phyloP scores from a whole-genome alignment of 1,284 basidiomycete genomes.

The Pseudozyma hubeiensis region DNA sequence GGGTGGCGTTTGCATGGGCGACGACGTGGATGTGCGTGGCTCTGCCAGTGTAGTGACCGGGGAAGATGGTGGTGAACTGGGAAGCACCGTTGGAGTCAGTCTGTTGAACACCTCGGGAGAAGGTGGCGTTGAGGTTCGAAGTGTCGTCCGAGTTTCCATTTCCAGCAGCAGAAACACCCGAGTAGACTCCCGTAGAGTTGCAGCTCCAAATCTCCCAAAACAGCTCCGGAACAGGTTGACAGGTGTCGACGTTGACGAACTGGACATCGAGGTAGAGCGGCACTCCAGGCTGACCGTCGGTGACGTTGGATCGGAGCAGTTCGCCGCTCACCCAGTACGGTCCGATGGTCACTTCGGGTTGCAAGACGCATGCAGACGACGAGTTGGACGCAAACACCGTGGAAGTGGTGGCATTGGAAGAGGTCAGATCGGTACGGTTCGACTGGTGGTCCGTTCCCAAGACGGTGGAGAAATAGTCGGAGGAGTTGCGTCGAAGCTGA shows the following conservation, averaged over 20 bases:
- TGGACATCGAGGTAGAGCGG: background rate
- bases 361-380: slow-evolving; percentile 1
- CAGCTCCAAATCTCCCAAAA: slow-evolving; percentile 11
- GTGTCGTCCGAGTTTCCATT: slow-evolving; percentile 6
- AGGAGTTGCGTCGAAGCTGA: background rate
- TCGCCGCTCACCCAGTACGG: slow-evolving; percentile 14
- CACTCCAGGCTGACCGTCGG: slow-evolving; percentile 7
- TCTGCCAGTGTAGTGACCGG: slow-evolving; percentile 11
- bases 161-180: slow-evolving; percentile 5
- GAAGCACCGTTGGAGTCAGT: slow-evolving; percentile 6
- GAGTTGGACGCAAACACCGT: background rate
- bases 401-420: background rate
- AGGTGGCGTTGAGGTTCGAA: slow-evolving; percentile 6
- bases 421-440: background rate
- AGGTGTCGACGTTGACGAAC: slow-evolving; percentile 11
- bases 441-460: background rate
- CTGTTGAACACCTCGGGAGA: slow-evolving; percentile 1
- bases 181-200: slow-evolving; percentile 13
- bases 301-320: slow-evolving; percentile 2
- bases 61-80: slow-evolving; percentile 5
- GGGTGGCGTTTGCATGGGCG: slow-evolving; percentile 6
- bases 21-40: slow-evolving; percentile 10
- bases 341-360: slow-evolving; percentile 9
- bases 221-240: slow-evolving; percentile 5
- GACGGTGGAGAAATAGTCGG: background rate